These are phyloP conservation scores for Blastobotrys illinoisensis DNA, from an alignment of 1,139 yeast genomes.

Conservation along the genomic window DNA sequence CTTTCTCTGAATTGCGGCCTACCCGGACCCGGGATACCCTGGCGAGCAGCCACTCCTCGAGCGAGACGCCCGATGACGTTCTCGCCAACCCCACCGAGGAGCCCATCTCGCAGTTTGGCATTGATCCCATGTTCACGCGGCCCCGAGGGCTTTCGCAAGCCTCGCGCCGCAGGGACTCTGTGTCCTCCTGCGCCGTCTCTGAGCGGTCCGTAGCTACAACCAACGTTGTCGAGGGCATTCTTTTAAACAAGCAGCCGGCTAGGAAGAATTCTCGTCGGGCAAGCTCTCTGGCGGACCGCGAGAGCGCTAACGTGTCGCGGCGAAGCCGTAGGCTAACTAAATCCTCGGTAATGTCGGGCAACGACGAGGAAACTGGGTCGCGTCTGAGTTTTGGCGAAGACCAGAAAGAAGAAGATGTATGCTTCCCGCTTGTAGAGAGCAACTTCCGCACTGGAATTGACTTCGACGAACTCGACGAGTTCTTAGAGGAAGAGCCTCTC, in stretches of 20 bases:
- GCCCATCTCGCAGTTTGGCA: conserved; percentile 7
- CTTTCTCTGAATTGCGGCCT: conserved; percentile 10
- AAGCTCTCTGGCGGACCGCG: conserved; percentile 4
- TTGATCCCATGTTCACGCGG: conserved; percentile 8
- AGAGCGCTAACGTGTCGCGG: conserved; percentile 6
- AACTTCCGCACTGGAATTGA: conserved; percentile 35
- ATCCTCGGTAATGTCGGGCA: conserved; percentile 16
- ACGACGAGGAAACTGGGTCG: conserved; percentile 23
- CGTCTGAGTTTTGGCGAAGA: conserved; percentile 26
- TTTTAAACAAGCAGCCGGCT: conserved; percentile 12
- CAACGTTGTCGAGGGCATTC: conserved; percentile 15
- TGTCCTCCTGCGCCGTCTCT: conserved; percentile 23
- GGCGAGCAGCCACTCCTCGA: background rate
- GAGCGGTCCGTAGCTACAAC: conserved; percentile 18
- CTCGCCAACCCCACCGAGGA: conserved; percentile 7
- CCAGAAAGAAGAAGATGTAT: conserved; percentile 88
- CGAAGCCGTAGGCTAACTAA: conserved; percentile 21
- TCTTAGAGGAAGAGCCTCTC: conserved; percentile 23
- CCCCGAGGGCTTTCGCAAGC: background rate
- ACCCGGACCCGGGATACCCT: background rate
- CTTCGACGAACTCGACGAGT: conserved; percentile 36
- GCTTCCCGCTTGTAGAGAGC: conserved; percentile 86
- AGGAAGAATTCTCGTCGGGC: conserved; percentile 1
- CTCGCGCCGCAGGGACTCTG: background rate
- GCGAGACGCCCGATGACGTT: conserved; percentile 1